Evolutionary conservation across 2,329 filamentous ascomycete species (phyloP).

Genomic region (Neofusicoccum ribis): DNA sequence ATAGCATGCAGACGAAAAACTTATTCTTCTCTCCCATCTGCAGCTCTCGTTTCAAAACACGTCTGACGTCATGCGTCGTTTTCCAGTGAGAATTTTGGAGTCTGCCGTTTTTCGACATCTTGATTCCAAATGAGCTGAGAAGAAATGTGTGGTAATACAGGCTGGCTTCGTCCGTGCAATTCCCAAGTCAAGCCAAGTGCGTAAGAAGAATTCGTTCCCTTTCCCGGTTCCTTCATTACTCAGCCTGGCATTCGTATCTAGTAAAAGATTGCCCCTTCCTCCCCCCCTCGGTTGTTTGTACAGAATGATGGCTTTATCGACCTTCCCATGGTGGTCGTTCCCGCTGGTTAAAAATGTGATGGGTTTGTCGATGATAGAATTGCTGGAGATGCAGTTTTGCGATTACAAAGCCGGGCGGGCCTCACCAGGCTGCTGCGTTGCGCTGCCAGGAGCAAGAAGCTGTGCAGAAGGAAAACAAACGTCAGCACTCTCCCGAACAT

Average conservation of each 20-base stretch:
- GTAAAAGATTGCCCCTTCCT: neutral
- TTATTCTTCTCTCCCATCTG: neutral
- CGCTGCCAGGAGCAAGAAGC: conserved; percentile 36
- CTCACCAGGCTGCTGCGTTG: conserved; percentile 27
- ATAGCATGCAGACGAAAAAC: conserved; percentile 17
- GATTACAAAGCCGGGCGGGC: conserved; percentile 39
- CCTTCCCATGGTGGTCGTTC: neutral
- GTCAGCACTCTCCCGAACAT: conserved; percentile 1
- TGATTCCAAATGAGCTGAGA: conserved; percentile 11
- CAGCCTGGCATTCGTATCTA: neutral
- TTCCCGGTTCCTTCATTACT: neutral
- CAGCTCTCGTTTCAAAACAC: neutral
- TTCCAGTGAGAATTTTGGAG: neutral
- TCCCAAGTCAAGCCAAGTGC: neutral
- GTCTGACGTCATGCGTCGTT: neutral
- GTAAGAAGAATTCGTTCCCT: neutral
- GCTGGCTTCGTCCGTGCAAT: neutral
- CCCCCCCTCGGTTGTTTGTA: neutral
- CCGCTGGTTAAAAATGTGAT: neutral
- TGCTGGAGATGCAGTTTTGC: neutral
- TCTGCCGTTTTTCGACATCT: neutral
- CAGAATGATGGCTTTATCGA: neutral
- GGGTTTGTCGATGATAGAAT: neutral
- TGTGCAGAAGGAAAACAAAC: conserved; percentile 15
- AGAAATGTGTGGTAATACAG: conserved; percentile 11